Evolutionary conservation across 495 filamentous ascomycete species (phyloP), one percentile per base, ranked within the genome.

Genomic region (Glarea lozoyensis): DNA sequence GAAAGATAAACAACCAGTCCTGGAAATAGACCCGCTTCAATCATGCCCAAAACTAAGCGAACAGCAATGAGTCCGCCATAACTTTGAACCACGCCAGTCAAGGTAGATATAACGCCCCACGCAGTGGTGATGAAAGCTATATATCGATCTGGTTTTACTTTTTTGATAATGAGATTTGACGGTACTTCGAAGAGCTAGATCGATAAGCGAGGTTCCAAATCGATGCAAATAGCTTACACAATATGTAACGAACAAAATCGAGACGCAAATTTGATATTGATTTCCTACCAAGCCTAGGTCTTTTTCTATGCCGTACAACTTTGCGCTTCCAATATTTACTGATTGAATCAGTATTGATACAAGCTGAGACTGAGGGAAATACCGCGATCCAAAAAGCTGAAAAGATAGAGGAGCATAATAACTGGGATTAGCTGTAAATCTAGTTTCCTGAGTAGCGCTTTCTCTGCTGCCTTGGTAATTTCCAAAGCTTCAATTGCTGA

Each of bases 31-130:
- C 79, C 79, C 0, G 78, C 79, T 57, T 84, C 81, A 25, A 76
- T 71, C 1, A 62, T 65, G 2, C 81, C 81, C 0, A 85, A 63
- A 33, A 86, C 66, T 5, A 85, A 52, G 11, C 80, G 67, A n/a
- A 67, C 70, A 10, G 71, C 77, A 37, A 73, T 64, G 10, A 78
- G 58, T 19, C 67, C 58, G 5, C 53, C 73, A 50, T 79, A 83
- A 50, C 55, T 76, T 17, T 78, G 67, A 6, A 73, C 68, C 18
- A 87, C 63, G 2, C 82, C 84, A 0, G 78, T 79, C 22, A 80
- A 66, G 21, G 75, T 84, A 9, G 84, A 81, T 46, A 85, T 72
- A 43, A 84, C 70, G 15, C 82, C 83, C 84, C 84, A 88, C 7
- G 74, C 61, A 10, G 70, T 59, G 23, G 70, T 67, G 45, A 88